phyloP scores from a whole-genome alignment of 1,284 basidiomycete species.

The Sphaerobolus stellatus region DNA sequence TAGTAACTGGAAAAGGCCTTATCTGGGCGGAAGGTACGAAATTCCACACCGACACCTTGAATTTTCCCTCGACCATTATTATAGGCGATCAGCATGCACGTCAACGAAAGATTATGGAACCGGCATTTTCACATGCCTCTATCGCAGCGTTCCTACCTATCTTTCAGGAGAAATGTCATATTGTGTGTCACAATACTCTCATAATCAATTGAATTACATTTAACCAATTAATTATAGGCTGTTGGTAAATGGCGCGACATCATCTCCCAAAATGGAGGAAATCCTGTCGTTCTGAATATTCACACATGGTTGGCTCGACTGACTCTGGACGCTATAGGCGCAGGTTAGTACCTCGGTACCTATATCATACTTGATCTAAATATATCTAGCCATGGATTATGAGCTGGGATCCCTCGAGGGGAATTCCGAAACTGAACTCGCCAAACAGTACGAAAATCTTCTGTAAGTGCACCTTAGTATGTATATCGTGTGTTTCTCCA shows the following conservation, averaged over 20 bases:
- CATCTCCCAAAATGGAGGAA: slow-evolving; percentile 1
- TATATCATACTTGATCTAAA: background rate
- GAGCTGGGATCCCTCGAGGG: slow-evolving; percentile 2
- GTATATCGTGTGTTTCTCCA: background rate
- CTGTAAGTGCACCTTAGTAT: too few relatives aligned
- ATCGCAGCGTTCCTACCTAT: slow-evolving; percentile 20
- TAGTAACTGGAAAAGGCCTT: background rate
- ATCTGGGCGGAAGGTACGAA: background rate
- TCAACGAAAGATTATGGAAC: slow-evolving; percentile 31
- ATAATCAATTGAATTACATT: background rate
- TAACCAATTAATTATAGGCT: slow-evolving; percentile 15
- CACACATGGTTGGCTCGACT: slow-evolving; percentile 2
- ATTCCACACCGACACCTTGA: background rate
- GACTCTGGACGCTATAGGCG: slow-evolving; percentile 5
- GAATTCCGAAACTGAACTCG: background rate
- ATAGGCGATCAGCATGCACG: slow-evolving; percentile 30
- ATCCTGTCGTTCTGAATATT: slow-evolving; percentile 1
- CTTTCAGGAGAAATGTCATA: slow-evolving; percentile 15
- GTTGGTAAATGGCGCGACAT: too few relatives aligned
- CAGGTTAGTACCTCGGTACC: background rate
- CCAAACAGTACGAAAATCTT: slow-evolving; percentile 5
- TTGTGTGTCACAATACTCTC: too few relatives aligned
- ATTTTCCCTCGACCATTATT: background rate
- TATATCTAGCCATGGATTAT: slow-evolving; percentile 5
- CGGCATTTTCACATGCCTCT: slow-evolving; percentile 28